Conservation (phyloP, 108 stramenopile species). For the Nitzschia sp. region DNA sequence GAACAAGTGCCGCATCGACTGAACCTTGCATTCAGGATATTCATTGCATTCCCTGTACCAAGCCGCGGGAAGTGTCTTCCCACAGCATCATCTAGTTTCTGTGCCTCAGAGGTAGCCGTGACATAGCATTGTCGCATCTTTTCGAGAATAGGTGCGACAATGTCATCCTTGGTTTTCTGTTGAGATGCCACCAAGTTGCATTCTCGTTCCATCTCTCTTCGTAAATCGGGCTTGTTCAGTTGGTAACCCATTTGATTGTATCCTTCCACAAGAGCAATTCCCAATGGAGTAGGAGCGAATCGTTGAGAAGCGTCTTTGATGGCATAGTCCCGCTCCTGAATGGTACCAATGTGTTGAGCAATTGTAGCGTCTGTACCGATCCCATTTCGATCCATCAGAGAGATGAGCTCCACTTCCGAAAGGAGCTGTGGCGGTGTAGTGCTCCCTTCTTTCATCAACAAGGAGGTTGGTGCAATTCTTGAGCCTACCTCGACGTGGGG, state of each 20-base stretch:
- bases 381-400: constrained; percentile 82
- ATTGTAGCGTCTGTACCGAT: constrained; percentile 97
- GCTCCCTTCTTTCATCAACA: constrained; percentile 74
- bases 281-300: constrained; percentile 82
- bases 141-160: constrained; percentile 63
- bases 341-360: constrained; percentile 83
- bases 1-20: constrained; percentile 71
- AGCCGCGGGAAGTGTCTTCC: constrained; percentile 65
- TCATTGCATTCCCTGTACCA: constrained; percentile 39
- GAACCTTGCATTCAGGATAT: constrained; percentile 59
- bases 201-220: constrained; percentile 81
- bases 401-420: constrained; percentile 78
- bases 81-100: constrained; percentile 83
- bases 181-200: constrained; percentile 77
- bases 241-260: constrained; percentile 96
- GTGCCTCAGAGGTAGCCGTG: constrained; percentile 69
- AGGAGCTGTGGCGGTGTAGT: constrained; percentile 72
- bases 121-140: constrained; percentile 81
- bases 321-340: constrained; percentile 81
- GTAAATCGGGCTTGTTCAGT: constrained; percentile 88
- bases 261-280: constrained; percentile 90
- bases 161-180: constrained; percentile 72
- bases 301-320: constrained; percentile 71
- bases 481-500: constrained; percentile 69
- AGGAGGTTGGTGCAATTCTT: constrained; percentile 63